Conservation (phyloP, 441 rosid species). For the Omphalea diandra region DNA sequence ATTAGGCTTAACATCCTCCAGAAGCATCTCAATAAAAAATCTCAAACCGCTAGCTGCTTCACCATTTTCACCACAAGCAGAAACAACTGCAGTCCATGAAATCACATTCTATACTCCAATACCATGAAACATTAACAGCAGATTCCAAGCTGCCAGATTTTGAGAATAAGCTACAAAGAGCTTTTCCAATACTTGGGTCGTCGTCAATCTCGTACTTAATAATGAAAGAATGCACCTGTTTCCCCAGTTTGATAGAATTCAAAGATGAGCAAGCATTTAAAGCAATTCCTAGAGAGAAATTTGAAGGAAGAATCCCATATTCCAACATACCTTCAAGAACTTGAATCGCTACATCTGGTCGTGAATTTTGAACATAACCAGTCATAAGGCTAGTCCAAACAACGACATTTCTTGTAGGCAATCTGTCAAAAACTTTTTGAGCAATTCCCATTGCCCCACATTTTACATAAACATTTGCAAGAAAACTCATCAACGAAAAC, state of each 20-base stretch:
- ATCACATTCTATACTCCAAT: slow-evolving; percentile 44
- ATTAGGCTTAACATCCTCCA: slow-evolving; percentile 42
- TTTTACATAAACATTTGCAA: slow-evolving; percentile 50
- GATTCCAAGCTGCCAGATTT: slow-evolving; percentile 39
- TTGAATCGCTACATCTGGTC: slow-evolving; percentile 38
- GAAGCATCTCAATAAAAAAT: slow-evolving; percentile 46
- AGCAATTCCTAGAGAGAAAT: slow-evolving; percentile 42
- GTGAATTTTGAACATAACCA: slow-evolving; percentile 45
- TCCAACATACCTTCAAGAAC: slow-evolving; percentile 45
- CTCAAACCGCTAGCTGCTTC: slow-evolving; percentile 37
- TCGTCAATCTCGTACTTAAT: slow-evolving; percentile 44
- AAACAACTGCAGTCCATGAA: slow-evolving; percentile 53
- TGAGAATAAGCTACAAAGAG: slow-evolving; percentile 54
- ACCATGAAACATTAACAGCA: slow-evolving; percentile 35
- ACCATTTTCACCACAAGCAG: slow-evolving; percentile 50
- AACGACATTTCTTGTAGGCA: slow-evolving; percentile 35
- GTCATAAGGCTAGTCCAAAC: slow-evolving; percentile 52
- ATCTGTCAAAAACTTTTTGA: slow-evolving; percentile 31
- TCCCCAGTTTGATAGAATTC: slow-evolving; percentile 38
- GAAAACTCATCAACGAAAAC: slow-evolving; percentile 36
- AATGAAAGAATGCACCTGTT: slow-evolving; percentile 50
- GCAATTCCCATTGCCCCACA: slow-evolving; percentile 43
- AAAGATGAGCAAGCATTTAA: slow-evolving; percentile 47
- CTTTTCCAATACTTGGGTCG: slow-evolving; percentile 53
- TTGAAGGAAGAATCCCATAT: slow-evolving; percentile 43